Base-by-base conservation (phyloP, 768 basidiomycete species). In the Strobilomyces echinocephalus region DNA sequence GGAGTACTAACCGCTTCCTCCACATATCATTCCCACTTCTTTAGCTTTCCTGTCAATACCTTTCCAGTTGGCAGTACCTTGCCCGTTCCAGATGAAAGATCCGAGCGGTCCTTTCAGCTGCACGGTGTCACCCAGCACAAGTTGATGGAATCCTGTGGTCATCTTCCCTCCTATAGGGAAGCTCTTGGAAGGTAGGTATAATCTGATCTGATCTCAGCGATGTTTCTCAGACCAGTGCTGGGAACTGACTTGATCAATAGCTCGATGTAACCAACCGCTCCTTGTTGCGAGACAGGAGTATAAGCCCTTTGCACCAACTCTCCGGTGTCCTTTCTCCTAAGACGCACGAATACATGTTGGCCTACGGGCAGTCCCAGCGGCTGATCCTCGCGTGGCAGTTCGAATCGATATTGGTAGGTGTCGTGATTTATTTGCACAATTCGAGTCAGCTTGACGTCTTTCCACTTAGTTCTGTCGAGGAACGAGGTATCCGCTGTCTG, bases 21-120 rank as follows among this genome's bases (percentile, higher is more conserved):
- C 83, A 50, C 79, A 83, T 36, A 84, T 70, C 73, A 84, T 70
- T 1, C 79, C 80, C 14, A 85, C 58, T 18, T 78, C 68, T 21
- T 63, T 63, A 16, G 79, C 65, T 12, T 60, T 62, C 18, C 63
- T 63, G 47, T 70, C 59, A 2, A 64, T 52, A 0, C 76, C 76
- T 40, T 71, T 67, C 68, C 76, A 69, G 24, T 54, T 57, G 12
- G 73, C 73, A 9, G 63, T 50, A 0, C 77, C 76, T 11, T 65
- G 46, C 1, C 80, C 79, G 4, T 71, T 60, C 78, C 79, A 84
- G 20, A 73, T 62, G 60, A 84, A 84, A 7, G 76, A 74, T 0
- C 83, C 83, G 8, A 83, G 62, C 0, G 83, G 83, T 0, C 83
- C 83, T 60, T 83, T 84, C 46, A 84, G 55, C 53, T 84, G 81